phyloP scores from a whole-genome alignment of 768 basidiomycete genomes.

The Boletus tomentosulus region DNA sequence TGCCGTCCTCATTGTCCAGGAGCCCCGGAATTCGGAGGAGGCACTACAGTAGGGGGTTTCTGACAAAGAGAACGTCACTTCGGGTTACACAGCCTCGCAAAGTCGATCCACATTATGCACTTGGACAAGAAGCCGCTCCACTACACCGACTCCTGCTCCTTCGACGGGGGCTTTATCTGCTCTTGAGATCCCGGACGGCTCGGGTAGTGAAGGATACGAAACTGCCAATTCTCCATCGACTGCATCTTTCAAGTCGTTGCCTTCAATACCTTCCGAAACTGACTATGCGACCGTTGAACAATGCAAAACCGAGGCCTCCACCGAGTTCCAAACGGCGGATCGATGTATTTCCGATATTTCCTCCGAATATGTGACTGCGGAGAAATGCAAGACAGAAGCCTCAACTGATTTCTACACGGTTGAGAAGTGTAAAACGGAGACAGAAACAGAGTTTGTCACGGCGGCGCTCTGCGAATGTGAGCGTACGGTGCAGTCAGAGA shows the following conservation, averaged over 20 bases:
- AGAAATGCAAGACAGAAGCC: conserved; percentile 41
- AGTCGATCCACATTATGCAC: conserved; percentile 32
- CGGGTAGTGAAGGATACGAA: conserved; percentile 51
- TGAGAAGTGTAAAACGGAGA: conserved; percentile 32
- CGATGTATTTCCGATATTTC: conserved; percentile 38
- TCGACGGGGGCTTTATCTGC: conserved; percentile 27
- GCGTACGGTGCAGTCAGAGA: conserved; percentile 37
- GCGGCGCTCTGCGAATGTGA: conserved; percentile 40
- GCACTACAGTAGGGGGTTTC: conserved; percentile 39
- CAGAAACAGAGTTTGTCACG: conserved; percentile 43
- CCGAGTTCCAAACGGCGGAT: conserved; percentile 48
- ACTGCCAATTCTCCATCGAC: conserved; percentile 41
- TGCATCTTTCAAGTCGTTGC: conserved; percentile 53
- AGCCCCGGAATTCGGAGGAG: conserved; percentile 56
- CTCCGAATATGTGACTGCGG: conserved; percentile 50
- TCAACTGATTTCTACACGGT: conserved; percentile 46
- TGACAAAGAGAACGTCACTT: conserved; percentile 54
- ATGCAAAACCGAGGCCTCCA: conserved; percentile 40
- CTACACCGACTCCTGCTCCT: conserved; percentile 30
- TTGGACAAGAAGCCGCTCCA: conserved; percentile 32
- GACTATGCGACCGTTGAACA: conserved; percentile 41
- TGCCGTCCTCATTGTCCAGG: too few relatives aligned
- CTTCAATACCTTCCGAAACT: conserved; percentile 55
- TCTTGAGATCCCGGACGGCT: conserved; percentile 30
- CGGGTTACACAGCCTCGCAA: conserved; percentile 32